Base-by-base conservation (phyloP, 2,329 filamentous ascomycete species). In the Aspergillus phoenicis region DNA sequence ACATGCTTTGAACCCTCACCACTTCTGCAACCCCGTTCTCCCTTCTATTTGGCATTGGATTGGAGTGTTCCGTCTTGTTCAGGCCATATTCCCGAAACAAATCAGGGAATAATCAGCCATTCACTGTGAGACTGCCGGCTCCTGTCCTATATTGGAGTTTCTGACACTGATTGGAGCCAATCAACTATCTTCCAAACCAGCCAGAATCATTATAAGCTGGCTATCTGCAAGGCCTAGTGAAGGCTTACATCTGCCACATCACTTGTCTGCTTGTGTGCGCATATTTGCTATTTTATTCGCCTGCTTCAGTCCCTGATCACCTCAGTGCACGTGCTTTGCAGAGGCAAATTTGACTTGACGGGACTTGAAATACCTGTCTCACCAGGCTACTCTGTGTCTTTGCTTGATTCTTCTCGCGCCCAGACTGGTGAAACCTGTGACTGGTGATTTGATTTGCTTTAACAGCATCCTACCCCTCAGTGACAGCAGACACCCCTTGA, bases 1-100 rank as follows among this genome's bases (percentile, higher is more conserved):
- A 30, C 60, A 60, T 55, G 43, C 45, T 24, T 47, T 43, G 47
- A 48, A 30, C 53, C 38, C 49, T 56, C 48, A 52, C 43, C 58
- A 60, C 51, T 33, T 33, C 47, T 15, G 24, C 8, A 15, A n/a
- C 24, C 5, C 20, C 39, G 8, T 33, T 20, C 6, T 38, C 26
- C 51, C 5, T 10, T 20, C 24, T 30, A 5, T 2, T 15, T 13
- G 47, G 26, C 26, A 6, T 28, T 17, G 45, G 2, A 17, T 6
- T 8, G 4, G 8, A 11, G 6, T 8, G 4, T 6, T 22, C 6
- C 4, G 8, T 45, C 5, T 11, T 13, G 41, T 24, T 20, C 22
- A 8, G 3, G 11, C 20, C n/a, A 22, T 20, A 8, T 22, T 45
- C 10, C 13, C 20, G 20, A 30, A 30, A 30, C 11, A 30, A 30